A percentile compares a stretch with the other conserved stretches of the same genome.
These are phyloP conservation scores for Beauveria australis DNA, from an alignment of 2,329 filamentous ascomycete genomes.

Conservation along the genomic window DNA sequence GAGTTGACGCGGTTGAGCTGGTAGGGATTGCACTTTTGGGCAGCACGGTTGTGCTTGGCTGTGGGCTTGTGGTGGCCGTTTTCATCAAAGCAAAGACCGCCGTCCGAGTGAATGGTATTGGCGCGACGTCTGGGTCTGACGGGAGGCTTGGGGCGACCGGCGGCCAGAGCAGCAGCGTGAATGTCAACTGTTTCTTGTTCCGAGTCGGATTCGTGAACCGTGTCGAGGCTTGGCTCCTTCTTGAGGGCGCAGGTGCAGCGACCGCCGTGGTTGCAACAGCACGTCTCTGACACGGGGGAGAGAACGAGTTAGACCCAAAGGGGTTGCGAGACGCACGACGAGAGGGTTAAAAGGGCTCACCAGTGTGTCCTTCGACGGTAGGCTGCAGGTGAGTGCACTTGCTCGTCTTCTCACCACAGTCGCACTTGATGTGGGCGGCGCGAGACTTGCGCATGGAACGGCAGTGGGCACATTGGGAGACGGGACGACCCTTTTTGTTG, in stretches of 20 bases:
- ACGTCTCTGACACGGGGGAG: constrained; percentile 43
- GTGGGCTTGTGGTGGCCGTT: constrained; percentile 57
- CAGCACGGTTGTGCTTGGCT: constrained; percentile 51
- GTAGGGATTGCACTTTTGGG: constrained; percentile 56
- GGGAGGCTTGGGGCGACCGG: constrained; percentile 32
- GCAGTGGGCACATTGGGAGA: constrained; percentile 97
- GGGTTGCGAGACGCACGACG: neutral
- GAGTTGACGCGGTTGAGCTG: constrained; percentile 51
- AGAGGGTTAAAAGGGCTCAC: constrained; percentile 30
- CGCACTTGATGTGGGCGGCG: constrained; percentile 89
- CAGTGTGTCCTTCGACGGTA: constrained; percentile 50
- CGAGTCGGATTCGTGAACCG: constrained; percentile 56
- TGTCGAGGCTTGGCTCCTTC: constrained; percentile 52
- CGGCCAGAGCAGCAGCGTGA: constrained; percentile 19
- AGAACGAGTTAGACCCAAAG: constrained; percentile 9
- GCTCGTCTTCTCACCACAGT: constrained; percentile 89
- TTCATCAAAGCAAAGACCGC: constrained; percentile 50
- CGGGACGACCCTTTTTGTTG: constrained; percentile 94
- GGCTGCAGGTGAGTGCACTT: constrained; percentile 55
- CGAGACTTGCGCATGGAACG: constrained; percentile 93
- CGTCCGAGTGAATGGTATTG: constrained; percentile 55
- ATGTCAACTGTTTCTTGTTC: constrained; percentile 34
- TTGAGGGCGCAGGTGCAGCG: constrained; percentile 58
- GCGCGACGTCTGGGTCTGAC: constrained; percentile 44
- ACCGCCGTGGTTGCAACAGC: constrained; percentile 62